A percentile compares a stretch with the other conserved stretches of the same genome.
phyloP scores from a whole-genome alignment of 495 filamentous ascomycete genomes.

The Evansstolkia leycettana region DNA sequence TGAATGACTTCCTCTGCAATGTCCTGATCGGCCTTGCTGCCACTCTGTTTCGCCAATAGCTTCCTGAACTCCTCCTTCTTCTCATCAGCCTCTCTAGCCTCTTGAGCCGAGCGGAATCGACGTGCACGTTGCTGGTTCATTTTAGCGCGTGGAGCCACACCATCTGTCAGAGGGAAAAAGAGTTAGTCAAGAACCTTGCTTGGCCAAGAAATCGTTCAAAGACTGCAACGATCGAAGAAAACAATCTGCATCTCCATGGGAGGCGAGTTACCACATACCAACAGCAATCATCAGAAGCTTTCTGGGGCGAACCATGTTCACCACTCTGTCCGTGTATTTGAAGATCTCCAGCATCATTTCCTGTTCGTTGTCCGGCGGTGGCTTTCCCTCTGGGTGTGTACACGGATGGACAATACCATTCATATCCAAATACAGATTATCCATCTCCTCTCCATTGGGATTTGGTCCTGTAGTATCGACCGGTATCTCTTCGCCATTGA shows the following conservation, averaged over 20 bases:
- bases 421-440: slow-evolving; percentile 98
- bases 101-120: slow-evolving; percentile 84
- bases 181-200: slow-evolving; percentile 19
- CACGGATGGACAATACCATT: slow-evolving; percentile 99
- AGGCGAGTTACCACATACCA: slow-evolving; percentile 53
- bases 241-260: neutral
- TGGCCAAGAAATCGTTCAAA: neutral
- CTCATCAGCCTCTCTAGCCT: slow-evolving; percentile 86
- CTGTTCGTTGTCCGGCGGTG: slow-evolving; percentile 83
- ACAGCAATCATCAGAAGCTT: slow-evolving; percentile 97
- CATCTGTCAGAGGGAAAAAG: slow-evolving; percentile 43
- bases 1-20: slow-evolving; percentile 55
- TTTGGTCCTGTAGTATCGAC: slow-evolving; percentile 76
- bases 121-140: slow-evolving; percentile 96
- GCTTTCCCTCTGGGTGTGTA: slow-evolving; percentile 90
- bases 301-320: slow-evolving; percentile 94
- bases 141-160: slow-evolving; percentile 86
- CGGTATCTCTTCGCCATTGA: slow-evolving; percentile 72
- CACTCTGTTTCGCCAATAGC: slow-evolving; percentile 59
- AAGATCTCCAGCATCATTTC: slow-evolving; percentile 99
- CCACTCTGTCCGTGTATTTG: slow-evolving; percentile 91
- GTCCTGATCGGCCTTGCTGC: slow-evolving; percentile 44
- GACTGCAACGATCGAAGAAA: too few species aligned
- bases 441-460: slow-evolving; percentile 94
- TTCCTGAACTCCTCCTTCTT: slow-evolving; percentile 80